Percentiles rank a stretch among this genome's conserved stretches.
These are phyloP conservation scores for Rhizopogon sp. DNA, from an alignment of 768 basidiomycete species.

Conservation along the genomic window DNA sequence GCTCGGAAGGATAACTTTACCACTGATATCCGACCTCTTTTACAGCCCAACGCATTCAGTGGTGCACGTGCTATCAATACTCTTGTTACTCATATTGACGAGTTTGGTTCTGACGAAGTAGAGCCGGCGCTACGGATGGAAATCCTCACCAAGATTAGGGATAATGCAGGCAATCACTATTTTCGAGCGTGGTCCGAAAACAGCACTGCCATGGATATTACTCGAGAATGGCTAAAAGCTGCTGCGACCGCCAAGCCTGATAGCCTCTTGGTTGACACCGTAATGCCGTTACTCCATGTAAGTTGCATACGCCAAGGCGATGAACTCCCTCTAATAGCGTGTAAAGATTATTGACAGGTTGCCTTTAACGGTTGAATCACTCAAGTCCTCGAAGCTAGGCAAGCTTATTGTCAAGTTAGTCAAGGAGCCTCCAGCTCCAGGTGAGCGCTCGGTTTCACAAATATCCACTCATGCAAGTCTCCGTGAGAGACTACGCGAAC, in stretches of 20 bases:
- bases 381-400: slow-evolving; percentile 71
- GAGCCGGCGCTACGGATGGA: slow-evolving; percentile 64
- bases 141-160: slow-evolving; percentile 75
- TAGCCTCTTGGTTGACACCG: slow-evolving; percentile 58
- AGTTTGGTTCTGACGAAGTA: slow-evolving; percentile 60
- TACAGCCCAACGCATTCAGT: slow-evolving; percentile 56
- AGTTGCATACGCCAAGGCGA: slow-evolving; percentile 30
- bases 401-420: slow-evolving; percentile 73
- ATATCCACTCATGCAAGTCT: slow-evolving; percentile 11
- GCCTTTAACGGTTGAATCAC: slow-evolving; percentile 64
- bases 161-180: slow-evolving; percentile 82
- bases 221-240: slow-evolving; percentile 78
- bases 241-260: slow-evolving; percentile 55
- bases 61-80: slow-evolving; percentile 63
- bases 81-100: slow-evolving; percentile 53
- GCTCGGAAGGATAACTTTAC: slow-evolving; percentile 54
- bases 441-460: slow-evolving; percentile 50
- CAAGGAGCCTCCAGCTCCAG: slow-evolving; percentile 71
- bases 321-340: slow-evolving; percentile 13
- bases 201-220: slow-evolving; percentile 65
- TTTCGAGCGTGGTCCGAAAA: slow-evolving; percentile 86
- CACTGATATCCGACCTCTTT: slow-evolving; percentile 45
- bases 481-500: slow-evolving; percentile 17
- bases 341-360: slow-evolving; percentile 74
- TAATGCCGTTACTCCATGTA: slow-evolving; percentile 86